Base-by-base conservation (phyloP, 192 early-diverging fungal genomes). In the Diversispora epigaea region DNA sequence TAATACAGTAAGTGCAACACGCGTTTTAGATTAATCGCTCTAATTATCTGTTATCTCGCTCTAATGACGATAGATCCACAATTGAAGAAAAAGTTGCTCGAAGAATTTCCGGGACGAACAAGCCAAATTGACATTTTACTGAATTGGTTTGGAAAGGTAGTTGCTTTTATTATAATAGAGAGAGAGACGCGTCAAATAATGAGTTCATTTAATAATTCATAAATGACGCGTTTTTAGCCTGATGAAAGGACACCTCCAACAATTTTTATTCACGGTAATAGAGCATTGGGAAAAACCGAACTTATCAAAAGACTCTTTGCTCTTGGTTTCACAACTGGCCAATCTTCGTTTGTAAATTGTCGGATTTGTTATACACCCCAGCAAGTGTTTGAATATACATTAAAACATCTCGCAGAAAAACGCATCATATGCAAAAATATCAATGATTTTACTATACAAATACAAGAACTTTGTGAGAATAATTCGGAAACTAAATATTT, bases 211-310 rank as follows among this genome's bases (percentile, higher is more conserved):
- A 6, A 17, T 63, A 6, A 12, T 6, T 50, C 14, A 14, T 12
- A 50, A 50, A 50, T 12, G 14, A 8, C 10, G 49, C 8, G 49
- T 50, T 50, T 50, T 50, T 50, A 63, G 61, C 61, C 61, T 12
- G 17, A 22, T 40, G 61, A 63, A 63, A 63, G 40, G 39, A 41
- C 61, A 17, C 61, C 61, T 40, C 39, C n/a, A 40, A 39, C 61
- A 40, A 63, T 63, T 40, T 63, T 63, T 40, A 63, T 63, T 39
- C 61, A 63, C 4, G 61, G 61, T 40, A 63, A 63, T 63, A 63
- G 61, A 63, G 61, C 61, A 43, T 40, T 63, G 25, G 61, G 61
- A 17, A 63, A 63, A 40, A 63, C 61, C 17, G 61, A 63, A 40
- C 22, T 63, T 40, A 15, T 63, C 14, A 63, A 63, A 32, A 63